A percentile compares a stretch with the other conserved stretches of the same genome.
Evolutionary conservation across 2,329 filamentous ascomycete species (phyloP).

Genomic region (Penicillium sp.): DNA sequence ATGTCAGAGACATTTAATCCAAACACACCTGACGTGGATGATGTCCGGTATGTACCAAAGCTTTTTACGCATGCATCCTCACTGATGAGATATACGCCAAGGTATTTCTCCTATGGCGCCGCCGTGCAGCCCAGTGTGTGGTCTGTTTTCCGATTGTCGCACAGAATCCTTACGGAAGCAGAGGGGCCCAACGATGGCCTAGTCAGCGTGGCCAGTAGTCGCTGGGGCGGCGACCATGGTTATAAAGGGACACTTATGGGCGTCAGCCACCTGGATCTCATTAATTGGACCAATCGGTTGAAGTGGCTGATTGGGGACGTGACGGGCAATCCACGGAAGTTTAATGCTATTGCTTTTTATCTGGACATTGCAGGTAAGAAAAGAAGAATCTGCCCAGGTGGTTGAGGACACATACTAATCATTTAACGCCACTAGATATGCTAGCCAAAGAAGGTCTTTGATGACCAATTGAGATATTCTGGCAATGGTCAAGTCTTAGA

Average conservation of each 20-base stretch:
- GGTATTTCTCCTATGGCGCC: slow-evolving; percentile 60
- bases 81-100: slow-evolving; percentile 12
- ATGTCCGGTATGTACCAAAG: slow-evolving; percentile 40
- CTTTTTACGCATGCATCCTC: background rate
- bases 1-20: slow-evolving; percentile 56
- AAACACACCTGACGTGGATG: slow-evolving; percentile 50
- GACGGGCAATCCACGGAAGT: slow-evolving; percentile 53
- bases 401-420: background rate
- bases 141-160: slow-evolving; percentile 53
- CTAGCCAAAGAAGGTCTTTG: slow-evolving; percentile 59
- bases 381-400: background rate
- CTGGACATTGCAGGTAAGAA: slow-evolving; percentile 57
- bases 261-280: slow-evolving; percentile 59
- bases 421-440: slow-evolving; percentile 49
- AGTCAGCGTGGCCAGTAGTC: slow-evolving; percentile 54
- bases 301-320: slow-evolving; percentile 55
- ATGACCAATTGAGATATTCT: too few relatives aligned
- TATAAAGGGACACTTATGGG: slow-evolving; percentile 60
- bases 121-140: slow-evolving; percentile 51
- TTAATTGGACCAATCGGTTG: slow-evolving; percentile 60
- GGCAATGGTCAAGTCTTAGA: too few relatives aligned
- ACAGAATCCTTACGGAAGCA: slow-evolving; percentile 48
- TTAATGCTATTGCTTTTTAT: slow-evolving; percentile 61
- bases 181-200: slow-evolving; percentile 60
- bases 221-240: slow-evolving; percentile 50